Evolutionary conservation across 164 flowering plant genomes (phyloP), one percentile per base, ranked within the genome.

Genomic region (Macadamia tetraphylla): DNA sequence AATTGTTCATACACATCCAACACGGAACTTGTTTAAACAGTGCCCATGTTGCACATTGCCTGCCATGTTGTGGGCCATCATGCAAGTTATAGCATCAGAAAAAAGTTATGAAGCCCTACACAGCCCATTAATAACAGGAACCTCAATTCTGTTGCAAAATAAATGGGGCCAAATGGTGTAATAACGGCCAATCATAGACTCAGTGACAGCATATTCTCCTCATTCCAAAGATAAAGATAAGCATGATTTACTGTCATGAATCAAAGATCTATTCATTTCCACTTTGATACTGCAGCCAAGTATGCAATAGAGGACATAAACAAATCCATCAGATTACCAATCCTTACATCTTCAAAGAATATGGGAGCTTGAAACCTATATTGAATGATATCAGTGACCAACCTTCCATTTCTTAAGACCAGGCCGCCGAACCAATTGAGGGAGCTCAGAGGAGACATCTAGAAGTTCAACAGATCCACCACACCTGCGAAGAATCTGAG

Each of bases 391-490:
- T 40, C 11, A 60, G 57, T 44, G 70, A 71, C 82, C 70, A 58
- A 94, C 99, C 97, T 89, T 94, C 99, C 99, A 94, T 71, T 75
- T 87, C 76, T 73, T 86, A 67, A 90, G 83, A 63, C 99, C 99
- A 60, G 96, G 92, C 58, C 98, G 84, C 40, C 97, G 90, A 68
- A 80, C 68, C 78, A 94, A 86, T 67, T 89, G 83, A 67, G 94
- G 97, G 65, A 92, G 94, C 82, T 92, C 94, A 75, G 63, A 62
- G 12, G 89, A 88, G 71, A 87, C 96, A 79, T 95, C 99, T 73
- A 92, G 73, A 75, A 95, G 96, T 77, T 95, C 97, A 81, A 95
- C 81, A 67, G 96, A 75, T 14, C 82, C 93, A 52, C 77, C 87
- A 83, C 96, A 84, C 74, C 85, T 89, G 74, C 89, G 82, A 70